Percentiles rank a stretch among this genome's conserved stretches.
Conservation (phyloP, 805 yeast species). For the Ogataea ramenticola region DNA sequence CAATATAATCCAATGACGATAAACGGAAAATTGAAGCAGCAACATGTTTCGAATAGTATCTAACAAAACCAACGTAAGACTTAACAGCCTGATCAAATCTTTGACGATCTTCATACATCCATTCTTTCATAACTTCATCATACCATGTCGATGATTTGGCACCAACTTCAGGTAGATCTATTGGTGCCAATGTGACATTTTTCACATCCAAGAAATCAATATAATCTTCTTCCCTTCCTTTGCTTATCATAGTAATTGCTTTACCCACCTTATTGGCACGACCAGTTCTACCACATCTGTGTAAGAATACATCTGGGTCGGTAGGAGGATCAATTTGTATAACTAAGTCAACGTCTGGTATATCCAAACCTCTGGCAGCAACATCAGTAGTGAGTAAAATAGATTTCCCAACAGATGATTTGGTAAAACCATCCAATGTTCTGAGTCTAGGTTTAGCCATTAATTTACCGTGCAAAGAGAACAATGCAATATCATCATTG, state of each 20-base stretch:
- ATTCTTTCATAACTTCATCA: slow-evolving; percentile 31
- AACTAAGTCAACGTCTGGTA: slow-evolving; percentile 90
- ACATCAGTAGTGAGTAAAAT: slow-evolving; percentile 91
- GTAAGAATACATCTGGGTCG: slow-evolving; percentile 85
- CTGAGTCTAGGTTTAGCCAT: slow-evolving; percentile 72
- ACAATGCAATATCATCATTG: slow-evolving; percentile 30
- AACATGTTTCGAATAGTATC: slow-evolving; percentile 80
- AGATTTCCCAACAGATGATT: slow-evolving; percentile 38
- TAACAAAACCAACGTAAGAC: slow-evolving; percentile 76
- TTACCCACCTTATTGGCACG: slow-evolving; percentile 81
- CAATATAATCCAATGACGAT: slow-evolving; percentile 60
- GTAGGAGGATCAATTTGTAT: slow-evolving; percentile 94
- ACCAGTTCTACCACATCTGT: slow-evolving; percentile 93
- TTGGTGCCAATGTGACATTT: slow-evolving; percentile 43
- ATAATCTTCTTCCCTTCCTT: slow-evolving; percentile 76
- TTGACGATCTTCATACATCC: slow-evolving; percentile 67
- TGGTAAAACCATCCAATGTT: slow-evolving; percentile 57
- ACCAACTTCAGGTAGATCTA: slow-evolving; percentile 17
- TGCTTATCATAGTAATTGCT: slow-evolving; percentile 66
- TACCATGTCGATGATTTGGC: slow-evolving; percentile 19
- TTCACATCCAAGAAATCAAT: slow-evolving; percentile 74
- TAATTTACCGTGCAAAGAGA: slow-evolving; percentile 86
- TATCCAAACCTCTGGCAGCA: slow-evolving; percentile 96
- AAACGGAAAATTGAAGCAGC: slow-evolving; percentile 84
- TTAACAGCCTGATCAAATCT: slow-evolving; percentile 76